Percentiles rank a stretch among this genome's conserved stretches.
Evolutionary conservation across 2,329 filamentous ascomycete species (phyloP).

Genomic region (Byssoonygena ceratinophila): DNA sequence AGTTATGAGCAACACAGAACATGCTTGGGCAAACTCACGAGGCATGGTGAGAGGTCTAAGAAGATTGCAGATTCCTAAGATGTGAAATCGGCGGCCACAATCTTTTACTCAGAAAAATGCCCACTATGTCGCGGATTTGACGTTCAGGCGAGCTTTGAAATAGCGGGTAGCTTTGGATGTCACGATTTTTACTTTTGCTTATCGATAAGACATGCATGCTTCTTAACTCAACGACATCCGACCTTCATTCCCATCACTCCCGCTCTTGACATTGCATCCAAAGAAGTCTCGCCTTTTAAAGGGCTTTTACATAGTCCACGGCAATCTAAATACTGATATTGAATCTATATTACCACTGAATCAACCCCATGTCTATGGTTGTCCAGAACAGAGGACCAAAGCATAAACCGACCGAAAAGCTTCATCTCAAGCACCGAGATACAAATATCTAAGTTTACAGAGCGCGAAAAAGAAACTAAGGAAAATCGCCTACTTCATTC

Average conservation of each 20-base stretch:
- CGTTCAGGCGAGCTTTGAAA: too few relatives aligned
- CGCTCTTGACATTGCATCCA: too few relatives aligned
- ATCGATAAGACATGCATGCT: neutral
- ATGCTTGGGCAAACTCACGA: conserved; percentile 2
- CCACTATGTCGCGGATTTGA: too few relatives aligned
- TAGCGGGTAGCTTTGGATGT: neutral
- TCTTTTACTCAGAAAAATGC: neutral
- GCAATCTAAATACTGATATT: neutral
- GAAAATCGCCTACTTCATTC: conserved; percentile 1
- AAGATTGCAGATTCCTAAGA: neutral
- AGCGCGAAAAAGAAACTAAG: conserved; percentile 10
- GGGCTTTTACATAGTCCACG: too few relatives aligned
- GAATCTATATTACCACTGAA: neutral
- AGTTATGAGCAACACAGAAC: neutral
- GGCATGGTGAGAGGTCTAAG: conserved; percentile 4
- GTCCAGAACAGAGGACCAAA: neutral
- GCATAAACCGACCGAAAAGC: neutral
- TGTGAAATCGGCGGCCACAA: neutral
- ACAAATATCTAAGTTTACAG: neutral
- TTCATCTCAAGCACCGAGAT: conserved; percentile 1
- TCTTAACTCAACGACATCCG: neutral
- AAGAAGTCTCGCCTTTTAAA: too few relatives aligned
- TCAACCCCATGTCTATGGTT: neutral
- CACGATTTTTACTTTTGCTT: neutral
- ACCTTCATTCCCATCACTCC: too few relatives aligned